These are phyloP conservation scores for Exophiala oligosperma DNA, from an alignment of 2,329 filamentous ascomycete genomes.

Conservation along the genomic window DNA sequence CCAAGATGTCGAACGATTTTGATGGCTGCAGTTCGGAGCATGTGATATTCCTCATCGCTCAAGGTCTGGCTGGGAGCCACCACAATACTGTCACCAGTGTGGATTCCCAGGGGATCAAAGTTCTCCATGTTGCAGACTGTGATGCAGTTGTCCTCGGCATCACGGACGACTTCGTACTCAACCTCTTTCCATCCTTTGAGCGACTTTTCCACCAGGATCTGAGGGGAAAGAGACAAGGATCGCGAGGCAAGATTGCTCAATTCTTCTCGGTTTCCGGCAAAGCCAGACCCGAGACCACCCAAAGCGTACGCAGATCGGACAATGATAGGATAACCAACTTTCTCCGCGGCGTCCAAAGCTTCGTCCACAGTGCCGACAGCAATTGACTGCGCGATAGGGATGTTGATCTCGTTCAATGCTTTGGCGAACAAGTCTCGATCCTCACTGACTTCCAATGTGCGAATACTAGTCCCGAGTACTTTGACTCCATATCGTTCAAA, in stretches of 20 bases:
- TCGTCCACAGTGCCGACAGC: slow-evolving; percentile 90
- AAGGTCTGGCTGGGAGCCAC: slow-evolving; percentile 96
- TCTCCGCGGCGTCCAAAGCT: slow-evolving; percentile 80
- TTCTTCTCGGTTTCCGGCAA: slow-evolving; percentile 91
- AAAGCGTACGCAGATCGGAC: slow-evolving; percentile 96
- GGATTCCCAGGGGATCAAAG: slow-evolving; percentile 95
- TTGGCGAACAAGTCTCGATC: slow-evolving; percentile 95
- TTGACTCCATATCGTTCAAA: slow-evolving; percentile 95
- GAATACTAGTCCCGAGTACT: slow-evolving; percentile 91
- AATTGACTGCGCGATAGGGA: slow-evolving; percentile 94
- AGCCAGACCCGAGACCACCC: slow-evolving; percentile 92
- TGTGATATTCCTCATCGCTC: slow-evolving; percentile 98
- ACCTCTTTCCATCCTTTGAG: slow-evolving; percentile 99
- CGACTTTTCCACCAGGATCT: slow-evolving; percentile 97
- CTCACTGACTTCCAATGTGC: slow-evolving; percentile 90
- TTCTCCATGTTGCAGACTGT: slow-evolving; percentile 99
- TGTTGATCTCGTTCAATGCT: slow-evolving; percentile 94
- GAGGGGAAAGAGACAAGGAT: slow-evolving; percentile 88
- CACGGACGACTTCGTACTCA: slow-evolving; percentile 96
- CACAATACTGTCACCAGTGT: slow-evolving; percentile 98
- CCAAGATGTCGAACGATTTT: slow-evolving; percentile 97
- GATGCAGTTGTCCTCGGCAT: slow-evolving; percentile 97
- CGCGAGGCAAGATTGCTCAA: slow-evolving; percentile 89
- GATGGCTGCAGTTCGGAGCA: slow-evolving; percentile 95
- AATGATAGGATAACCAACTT: slow-evolving; percentile 95